Base-by-base conservation (phyloP, 352 stramenopile species). In the Globisporangium middletonii region DNA sequence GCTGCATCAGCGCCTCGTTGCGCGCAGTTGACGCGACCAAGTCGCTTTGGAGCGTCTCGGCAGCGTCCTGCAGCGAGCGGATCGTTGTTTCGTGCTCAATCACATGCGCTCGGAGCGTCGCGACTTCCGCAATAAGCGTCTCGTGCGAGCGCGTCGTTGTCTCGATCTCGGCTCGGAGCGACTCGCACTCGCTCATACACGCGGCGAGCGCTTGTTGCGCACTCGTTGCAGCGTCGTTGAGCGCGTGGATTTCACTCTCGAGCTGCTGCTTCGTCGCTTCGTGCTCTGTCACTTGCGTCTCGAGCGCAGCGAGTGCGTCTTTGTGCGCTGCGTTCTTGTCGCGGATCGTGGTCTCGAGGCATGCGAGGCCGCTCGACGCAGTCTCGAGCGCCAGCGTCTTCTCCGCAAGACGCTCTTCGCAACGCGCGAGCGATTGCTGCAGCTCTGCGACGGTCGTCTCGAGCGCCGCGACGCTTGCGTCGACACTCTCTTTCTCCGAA, bases 371-470 rank as follows among this genome's bases (percentile, higher is more conserved):
- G 28, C 58, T 44, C 19, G 45, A 28, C 16, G 53, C 37, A 1
- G 27, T 23, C 27, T 59, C 53, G 7, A 63, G 23, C 6, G 26
- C 53, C 23, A 46, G 8, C 35, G 56, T 30, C 15, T 58, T 49
- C 15, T 57, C 16, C 37, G 35, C 46, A 26, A 70, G 15, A 27
- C 60, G 53, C 28, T 59, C 42, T 2, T 54, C 28, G 3, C 53
- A 27, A 13, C 55, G 4, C 3, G 6, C 28, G 8, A 44, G 28
- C 30, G 49, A 27, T 7, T 48, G 43, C 23, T 48, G 43, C 16
- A 27, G 19, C 43, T 48, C 43, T 4, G 18, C 19, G 8, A 48
- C 6, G 8, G n/a, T 12, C n/a, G 43, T 27, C 19, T 48, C 43
- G n/a, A 48, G 43, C 43, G 33, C 7, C 33, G 33, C 33, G 7